phyloP scores from a whole-genome alignment of 257 asterid species.

The Fraxinus cuspidata region DNA sequence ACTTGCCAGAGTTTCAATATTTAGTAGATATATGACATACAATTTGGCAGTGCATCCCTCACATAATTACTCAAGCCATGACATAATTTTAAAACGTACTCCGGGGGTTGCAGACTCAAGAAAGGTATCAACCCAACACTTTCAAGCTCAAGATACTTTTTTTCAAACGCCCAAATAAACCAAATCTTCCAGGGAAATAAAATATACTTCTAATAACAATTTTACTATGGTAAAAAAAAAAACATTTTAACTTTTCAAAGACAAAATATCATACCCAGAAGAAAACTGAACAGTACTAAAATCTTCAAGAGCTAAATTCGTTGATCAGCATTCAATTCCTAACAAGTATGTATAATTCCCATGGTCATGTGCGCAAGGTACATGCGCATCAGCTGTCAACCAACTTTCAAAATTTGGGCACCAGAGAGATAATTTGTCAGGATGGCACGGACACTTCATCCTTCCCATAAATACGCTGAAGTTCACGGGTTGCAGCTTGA shows the following conservation, averaged over 20 bases:
- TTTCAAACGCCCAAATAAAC: conserved; percentile 9
- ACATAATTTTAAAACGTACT: background rate
- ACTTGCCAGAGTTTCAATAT: conserved; percentile 1
- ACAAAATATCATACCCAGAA: conserved; percentile 11
- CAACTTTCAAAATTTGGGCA: background rate
- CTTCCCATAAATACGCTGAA: conserved; percentile 38
- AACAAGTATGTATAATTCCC: conserved; percentile 17
- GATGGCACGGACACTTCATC: conserved; percentile 22
- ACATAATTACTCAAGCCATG: background rate
- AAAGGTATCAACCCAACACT: background rate
- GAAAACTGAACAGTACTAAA: conserved; percentile 6
- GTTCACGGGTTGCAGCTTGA: conserved; percentile 44
- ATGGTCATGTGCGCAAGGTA: conserved; percentile 29
- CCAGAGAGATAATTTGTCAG: background rate
- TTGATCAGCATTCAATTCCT: background rate
- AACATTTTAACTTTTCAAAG: background rate
- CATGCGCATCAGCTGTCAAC: background rate
- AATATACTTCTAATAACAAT: background rate
- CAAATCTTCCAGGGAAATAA: conserved; percentile 2
- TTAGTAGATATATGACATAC: background rate
- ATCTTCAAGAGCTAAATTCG: conserved; percentile 2
- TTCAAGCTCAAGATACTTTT: background rate
- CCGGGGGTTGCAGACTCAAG: background rate
- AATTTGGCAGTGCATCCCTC: background rate
- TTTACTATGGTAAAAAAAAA: conserved; percentile 4